Evolutionary conservation across 2,329 filamentous ascomycete species (phyloP).

Genomic region (Neurospora sp.): DNA sequence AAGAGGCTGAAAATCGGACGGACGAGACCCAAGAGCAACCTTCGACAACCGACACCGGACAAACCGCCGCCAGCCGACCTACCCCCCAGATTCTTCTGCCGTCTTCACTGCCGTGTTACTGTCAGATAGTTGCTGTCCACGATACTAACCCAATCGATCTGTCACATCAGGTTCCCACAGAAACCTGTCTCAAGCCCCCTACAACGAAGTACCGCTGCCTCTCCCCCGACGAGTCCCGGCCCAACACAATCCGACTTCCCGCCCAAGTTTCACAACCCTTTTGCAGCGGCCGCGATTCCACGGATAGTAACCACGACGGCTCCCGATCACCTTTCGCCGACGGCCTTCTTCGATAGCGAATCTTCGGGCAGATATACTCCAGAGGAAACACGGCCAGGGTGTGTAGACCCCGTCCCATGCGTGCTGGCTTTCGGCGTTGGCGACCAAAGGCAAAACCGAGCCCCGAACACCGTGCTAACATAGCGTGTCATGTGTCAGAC

Average conservation of each 20-base stretch:
- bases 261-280: conserved; percentile 19
- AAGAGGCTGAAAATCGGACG: neutral
- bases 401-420: conserved; percentile 13
- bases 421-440: conserved; percentile 5
- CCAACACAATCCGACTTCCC: conserved; percentile 28
- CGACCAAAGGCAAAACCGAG: conserved; percentile 3
- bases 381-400: conserved; percentile 23
- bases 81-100: conserved; percentile 10
- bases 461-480: conserved; percentile 10
- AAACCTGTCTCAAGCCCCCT: conserved; percentile 41
- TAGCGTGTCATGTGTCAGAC: conserved; percentile 5
- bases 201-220: conserved; percentile 31
- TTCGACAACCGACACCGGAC: neutral
- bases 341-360: conserved; percentile 28
- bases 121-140: conserved; percentile 21
- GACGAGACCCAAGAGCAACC: neutral
- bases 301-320: conserved; percentile 23
- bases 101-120: conserved; percentile 21
- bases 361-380: conserved; percentile 26
- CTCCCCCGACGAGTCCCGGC: conserved; percentile 32
- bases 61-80: conserved; percentile 7
- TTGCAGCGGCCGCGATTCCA: conserved; percentile 20
- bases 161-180: conserved; percentile 34
- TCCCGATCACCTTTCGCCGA: conserved; percentile 18
- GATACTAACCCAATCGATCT: conserved; percentile 20